A percentile compares a stretch with the other conserved stretches of the same genome.
Conservation (phyloP, 257 asterid species). For the Gentiana macrophylla region DNA sequence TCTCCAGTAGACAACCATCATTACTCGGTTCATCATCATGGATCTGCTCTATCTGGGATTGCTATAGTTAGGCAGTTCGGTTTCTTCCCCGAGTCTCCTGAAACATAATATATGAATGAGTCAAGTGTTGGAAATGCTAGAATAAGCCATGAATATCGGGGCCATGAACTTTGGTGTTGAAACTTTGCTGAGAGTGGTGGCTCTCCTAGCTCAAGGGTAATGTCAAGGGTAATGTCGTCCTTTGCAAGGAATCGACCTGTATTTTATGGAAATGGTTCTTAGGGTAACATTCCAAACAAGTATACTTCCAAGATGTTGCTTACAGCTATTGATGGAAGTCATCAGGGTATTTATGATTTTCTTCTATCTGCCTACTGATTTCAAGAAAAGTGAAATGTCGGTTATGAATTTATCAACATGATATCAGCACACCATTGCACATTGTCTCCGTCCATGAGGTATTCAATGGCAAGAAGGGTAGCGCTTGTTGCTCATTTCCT, state of each 20-base stretch:
- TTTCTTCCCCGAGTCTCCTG: slow-evolving; percentile 68
- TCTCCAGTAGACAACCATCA: slow-evolving; percentile 37
- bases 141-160: slow-evolving; percentile 37
- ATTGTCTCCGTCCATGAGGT: slow-evolving; percentile 70
- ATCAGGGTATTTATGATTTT: slow-evolving; percentile 85
- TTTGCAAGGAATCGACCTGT: slow-evolving; percentile 52
- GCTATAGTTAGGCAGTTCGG: slow-evolving; percentile 71
- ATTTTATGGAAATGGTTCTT: slow-evolving; percentile 57
- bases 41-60: slow-evolving; percentile 83
- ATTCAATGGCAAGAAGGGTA: slow-evolving; percentile 86
- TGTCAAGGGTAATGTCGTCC: too few species aligned
- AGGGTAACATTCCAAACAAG: slow-evolving; percentile 96
- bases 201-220: slow-evolving; percentile 46
- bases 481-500: slow-evolving; percentile 84
- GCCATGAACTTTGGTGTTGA: slow-evolving; percentile 54
- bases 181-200: slow-evolving; percentile 41
- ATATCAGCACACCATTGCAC: slow-evolving; percentile 49
- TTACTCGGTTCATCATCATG: slow-evolving; percentile 51
- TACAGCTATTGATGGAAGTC: slow-evolving; percentile 78
- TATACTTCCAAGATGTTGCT: slow-evolving; percentile 96
- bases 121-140: slow-evolving; percentile 35
- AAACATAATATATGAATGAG: slow-evolving; percentile 24
- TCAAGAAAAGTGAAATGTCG: slow-evolving; percentile 98
- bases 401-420: slow-evolving; percentile 96
- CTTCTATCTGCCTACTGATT: slow-evolving; percentile 88